phyloP scores from a whole-genome alignment of 257 asterid species.

The Nyctanthes arbortristis region DNA sequence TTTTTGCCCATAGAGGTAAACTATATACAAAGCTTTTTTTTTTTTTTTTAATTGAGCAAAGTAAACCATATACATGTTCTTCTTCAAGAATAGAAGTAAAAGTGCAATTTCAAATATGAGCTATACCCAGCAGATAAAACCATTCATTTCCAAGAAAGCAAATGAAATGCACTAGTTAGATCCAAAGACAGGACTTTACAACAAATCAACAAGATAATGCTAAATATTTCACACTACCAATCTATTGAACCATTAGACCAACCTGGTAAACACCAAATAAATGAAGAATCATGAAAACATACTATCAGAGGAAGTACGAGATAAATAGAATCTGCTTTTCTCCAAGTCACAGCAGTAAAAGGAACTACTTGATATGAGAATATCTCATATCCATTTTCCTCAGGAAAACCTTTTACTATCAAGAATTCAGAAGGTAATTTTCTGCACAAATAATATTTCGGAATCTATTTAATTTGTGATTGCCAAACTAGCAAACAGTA shows the following conservation, averaged over 20 bases:
- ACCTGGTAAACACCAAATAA: constrained; percentile 47
- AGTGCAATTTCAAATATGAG: too few species aligned
- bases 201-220: constrained; percentile 12
- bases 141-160: constrained; percentile 33
- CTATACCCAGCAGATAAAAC: too few species aligned
- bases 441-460: neutral
- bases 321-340: neutral
- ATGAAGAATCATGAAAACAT: neutral
- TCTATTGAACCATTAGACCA: constrained; percentile 94
- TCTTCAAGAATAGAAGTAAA: too few species aligned
- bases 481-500: neutral
- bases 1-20: too few species aligned
- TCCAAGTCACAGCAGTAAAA: neutral
- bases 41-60: too few species aligned
- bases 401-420: neutral
- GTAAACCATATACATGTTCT: too few species aligned
- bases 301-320: neutral
- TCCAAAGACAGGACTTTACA: constrained; percentile 1
- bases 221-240: constrained; percentile 54
- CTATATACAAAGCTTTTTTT: too few species aligned
- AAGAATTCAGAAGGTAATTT: neutral
- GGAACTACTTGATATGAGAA: neutral
- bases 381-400: neutral
- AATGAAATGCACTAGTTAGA: constrained; percentile 17
- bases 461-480: neutral